Evolutionary conservation across 192 early-diverging fungal species (phyloP), one percentile per base, ranked within the genome.

Genomic region (Entomortierella beljakovae): DNA sequence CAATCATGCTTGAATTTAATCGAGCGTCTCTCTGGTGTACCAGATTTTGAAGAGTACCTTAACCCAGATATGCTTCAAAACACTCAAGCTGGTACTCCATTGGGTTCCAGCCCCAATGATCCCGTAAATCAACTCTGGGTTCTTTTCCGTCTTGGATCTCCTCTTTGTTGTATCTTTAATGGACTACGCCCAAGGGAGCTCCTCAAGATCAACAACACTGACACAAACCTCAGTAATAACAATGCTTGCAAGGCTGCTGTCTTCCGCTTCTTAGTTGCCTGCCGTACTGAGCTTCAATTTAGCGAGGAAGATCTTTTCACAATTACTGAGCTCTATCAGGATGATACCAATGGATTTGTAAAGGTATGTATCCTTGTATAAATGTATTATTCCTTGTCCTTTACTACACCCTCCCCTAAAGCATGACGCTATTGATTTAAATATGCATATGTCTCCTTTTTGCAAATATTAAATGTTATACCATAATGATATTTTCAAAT

Each of bases 261-360:
- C 49, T 96, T 92, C 81, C 85, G 89, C 59, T 99, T 99, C 83
- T 68, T 97, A 31, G 91, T 93, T 58, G 91, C 91, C n/a, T 96
- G 96, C 83, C 91, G 92, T 56, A 84, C 89, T 37, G 89, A 95
- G 70, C 85, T 92, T 1, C 71, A 94, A 54, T 85, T 90, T n/a
- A 83, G 82, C 33, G 89, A 96, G 38, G 91, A 95, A 54, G 85
- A 92, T 64, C 77, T 94, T 28, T 94, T 97, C 81, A 89, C 92
- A 42, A 90, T 98, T 55, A 88, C 94, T 7, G 95, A 96, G 56
- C 82, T 98, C 35, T 95, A 92, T 80, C 91, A 93, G 61, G 96
- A 98, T 75, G 95, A 99, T 75, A 99, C 96, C 34, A 97, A 96
- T 82, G 93, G 91, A 64, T 96, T 98, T 80, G 92, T 99, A 64